Percentiles rank a stretch among this genome's conserved stretches.
These are phyloP conservation scores for Westerdykella sp. DNA, from an alignment of 2,329 filamentous ascomycete genomes.

Conservation along the genomic window DNA sequence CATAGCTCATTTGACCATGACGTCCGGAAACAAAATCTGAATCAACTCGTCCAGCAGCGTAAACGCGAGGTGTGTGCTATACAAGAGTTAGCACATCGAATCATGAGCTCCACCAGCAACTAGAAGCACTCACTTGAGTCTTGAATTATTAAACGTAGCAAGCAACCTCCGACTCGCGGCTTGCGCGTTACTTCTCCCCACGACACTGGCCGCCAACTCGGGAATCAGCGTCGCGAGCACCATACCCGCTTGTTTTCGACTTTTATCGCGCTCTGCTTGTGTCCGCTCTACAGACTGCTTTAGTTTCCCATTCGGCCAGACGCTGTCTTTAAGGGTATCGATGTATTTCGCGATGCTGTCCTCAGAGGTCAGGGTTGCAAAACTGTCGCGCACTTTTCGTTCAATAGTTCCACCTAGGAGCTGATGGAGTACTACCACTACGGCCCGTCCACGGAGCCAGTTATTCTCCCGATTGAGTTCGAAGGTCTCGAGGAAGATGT, in stretches of 20 bases:
- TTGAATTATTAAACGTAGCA: constrained; percentile 83
- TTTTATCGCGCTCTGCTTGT: constrained; percentile 67
- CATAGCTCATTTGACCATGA: constrained; percentile 11
- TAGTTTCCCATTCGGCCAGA: constrained; percentile 72
- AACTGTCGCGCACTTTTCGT: constrained; percentile 83
- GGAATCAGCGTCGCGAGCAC: constrained; percentile 86
- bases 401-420: constrained; percentile 94
- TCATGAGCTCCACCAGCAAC: neutral
- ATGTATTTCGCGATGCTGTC: constrained; percentile 74
- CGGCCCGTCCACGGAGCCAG: constrained; percentile 91
- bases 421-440: constrained; percentile 94
- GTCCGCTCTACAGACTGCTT: constrained; percentile 54
- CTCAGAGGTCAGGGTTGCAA: constrained; percentile 67
- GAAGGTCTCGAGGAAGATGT: constrained; percentile 93
- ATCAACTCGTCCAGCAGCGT: constrained; percentile 46
- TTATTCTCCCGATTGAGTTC: constrained; percentile 93
- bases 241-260: constrained; percentile 76
- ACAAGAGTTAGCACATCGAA: constrained; percentile 14
- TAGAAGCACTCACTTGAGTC: constrained; percentile 68
- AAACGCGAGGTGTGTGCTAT: constrained; percentile 46
- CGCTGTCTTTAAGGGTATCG: constrained; percentile 60
- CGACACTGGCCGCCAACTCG: constrained; percentile 86
- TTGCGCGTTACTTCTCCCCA: constrained; percentile 85
- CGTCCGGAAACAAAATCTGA: constrained; percentile 39
- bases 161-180: constrained; percentile 82